Evolutionary conservation across 495 filamentous ascomycete species (phyloP).

Genomic region (Aspergillus kassunensis): DNA sequence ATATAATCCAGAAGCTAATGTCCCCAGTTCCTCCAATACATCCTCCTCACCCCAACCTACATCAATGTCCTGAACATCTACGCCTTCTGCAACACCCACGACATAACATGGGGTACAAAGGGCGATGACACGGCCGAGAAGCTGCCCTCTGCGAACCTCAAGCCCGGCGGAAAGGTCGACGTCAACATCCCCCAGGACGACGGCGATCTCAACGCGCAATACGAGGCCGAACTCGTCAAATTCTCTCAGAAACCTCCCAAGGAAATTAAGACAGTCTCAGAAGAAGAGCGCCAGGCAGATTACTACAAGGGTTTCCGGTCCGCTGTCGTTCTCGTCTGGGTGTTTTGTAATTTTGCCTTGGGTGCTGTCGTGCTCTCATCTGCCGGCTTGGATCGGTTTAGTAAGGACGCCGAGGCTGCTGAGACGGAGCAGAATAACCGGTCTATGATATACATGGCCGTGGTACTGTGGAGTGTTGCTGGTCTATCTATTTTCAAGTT

Average conservation of each 20-base stretch:
- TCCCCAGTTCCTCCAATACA: constrained; percentile 80
- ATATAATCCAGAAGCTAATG: no score
- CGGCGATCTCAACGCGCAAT: constrained; percentile 84
- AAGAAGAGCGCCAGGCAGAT: constrained; percentile 85
- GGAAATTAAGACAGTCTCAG: constrained; percentile 55
- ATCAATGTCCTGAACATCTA: constrained; percentile 97
- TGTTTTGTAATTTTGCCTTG: constrained; percentile 92
- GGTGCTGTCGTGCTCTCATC: constrained; percentile 81
- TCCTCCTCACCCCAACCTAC: constrained; percentile 90
- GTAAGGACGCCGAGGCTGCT: constrained; percentile 21
- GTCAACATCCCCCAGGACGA: constrained; percentile 88
- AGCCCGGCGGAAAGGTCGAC: constrained; percentile 89
- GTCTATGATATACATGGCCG: constrained; percentile 78
- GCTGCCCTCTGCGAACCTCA: constrained; percentile 73
- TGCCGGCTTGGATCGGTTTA: constrained; percentile 71
- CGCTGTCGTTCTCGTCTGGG: constrained; percentile 89
- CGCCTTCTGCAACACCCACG: constrained; percentile 97
- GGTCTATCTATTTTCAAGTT: constrained; percentile 85
- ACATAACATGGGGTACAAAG: constrained; percentile 96
- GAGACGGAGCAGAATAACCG: constrained; percentile 44
- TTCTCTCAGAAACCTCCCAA: constrained; percentile 69
- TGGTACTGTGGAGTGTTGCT: constrained; percentile 91
- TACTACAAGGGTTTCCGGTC: constrained; percentile 97
- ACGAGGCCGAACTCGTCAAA: constrained; percentile 77
- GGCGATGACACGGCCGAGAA: constrained; percentile 88